Conservation (phyloP, 345 rosid genomes). For the Populus deltoides region DNA sequence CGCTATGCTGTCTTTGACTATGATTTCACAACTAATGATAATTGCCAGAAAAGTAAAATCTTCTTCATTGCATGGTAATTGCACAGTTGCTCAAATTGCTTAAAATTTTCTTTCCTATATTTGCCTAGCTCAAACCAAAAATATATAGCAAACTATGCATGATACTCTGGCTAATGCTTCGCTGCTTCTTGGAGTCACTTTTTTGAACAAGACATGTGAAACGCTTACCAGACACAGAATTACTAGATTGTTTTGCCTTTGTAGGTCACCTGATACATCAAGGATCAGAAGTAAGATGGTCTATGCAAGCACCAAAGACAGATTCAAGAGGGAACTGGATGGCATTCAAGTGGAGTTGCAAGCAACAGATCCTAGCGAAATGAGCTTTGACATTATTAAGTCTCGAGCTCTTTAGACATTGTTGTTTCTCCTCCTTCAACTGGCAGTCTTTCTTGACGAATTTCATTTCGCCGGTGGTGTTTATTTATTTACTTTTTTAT, state of each 20-base stretch:
- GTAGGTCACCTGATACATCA: slow-evolving; percentile 82
- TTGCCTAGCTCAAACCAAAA: not conserved
- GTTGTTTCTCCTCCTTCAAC: not conserved
- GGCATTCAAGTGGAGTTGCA: slow-evolving; percentile 95
- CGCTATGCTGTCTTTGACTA: slow-evolving; percentile 92
- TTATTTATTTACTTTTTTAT: not conserved
- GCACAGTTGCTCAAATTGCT: not conserved
- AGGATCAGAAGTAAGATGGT: slow-evolving; percentile 90
- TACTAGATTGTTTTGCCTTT: not conserved
- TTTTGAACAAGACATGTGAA: not conserved
- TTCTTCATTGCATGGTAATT: slow-evolving; percentile 93
- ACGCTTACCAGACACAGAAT: not conserved
- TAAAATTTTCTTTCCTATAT: not conserved
- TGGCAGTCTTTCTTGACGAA: not conserved
- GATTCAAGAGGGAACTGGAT: slow-evolving; percentile 94
- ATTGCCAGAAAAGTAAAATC: slow-evolving; percentile 98
- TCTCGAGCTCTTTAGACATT: slow-evolving; percentile 62
- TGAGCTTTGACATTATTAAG: slow-evolving; percentile 86
- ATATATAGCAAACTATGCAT: not conserved
- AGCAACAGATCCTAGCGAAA: slow-evolving; percentile 98
- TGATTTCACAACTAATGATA: slow-evolving; percentile 75
- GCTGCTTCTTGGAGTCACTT: not conserved
- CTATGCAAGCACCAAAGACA: slow-evolving; percentile 90
- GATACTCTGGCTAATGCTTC: not conserved
- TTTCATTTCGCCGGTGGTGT: not conserved